Base-by-base conservation (phyloP, 2,329 filamentous ascomycete species). In the Pseudocercospora ulei region DNA sequence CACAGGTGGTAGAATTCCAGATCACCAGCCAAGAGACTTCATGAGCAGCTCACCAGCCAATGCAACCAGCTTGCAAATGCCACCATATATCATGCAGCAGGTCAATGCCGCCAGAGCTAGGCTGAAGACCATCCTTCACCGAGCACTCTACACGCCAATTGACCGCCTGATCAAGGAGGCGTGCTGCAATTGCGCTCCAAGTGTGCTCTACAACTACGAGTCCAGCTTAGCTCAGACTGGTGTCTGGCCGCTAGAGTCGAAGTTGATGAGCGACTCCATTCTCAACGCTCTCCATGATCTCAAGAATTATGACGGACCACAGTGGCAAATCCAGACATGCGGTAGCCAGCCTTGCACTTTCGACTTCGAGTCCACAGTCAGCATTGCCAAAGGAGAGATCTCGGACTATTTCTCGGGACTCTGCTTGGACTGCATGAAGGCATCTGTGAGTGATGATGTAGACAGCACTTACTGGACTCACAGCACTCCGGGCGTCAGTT, bases 361-460 rank as follows among this genome's bases (percentile, higher is more conserved):
- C 25, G 23, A 43, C n/a, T 44, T 46, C 22, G 19, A 22, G 7
- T 11, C 25, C n/a, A 24, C 31, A 5, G 44, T 49, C 3, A 13
- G 9, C 5, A 34, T 13, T 1, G 41, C 38, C 9, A 19, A 35
- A 31, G 9, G n/a, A 1, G 18, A 47, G 17, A 36, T 39, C 5
- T 35, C 28, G 5, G 11, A 19, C 6, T 43, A 48, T 35, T 61
- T 61, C 33, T 43, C 60, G 8, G 58, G 58, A 3, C 25, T 60
- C 14, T 61, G 58, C 22, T 35, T 61, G 3, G 45, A 59, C 17
- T 59, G 58, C 41, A 58, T 57, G 52, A 38, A 52, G 17, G 23
- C 29, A 3, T 49, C 43, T 17, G 43, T 41, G 20, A 28, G 38
- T 41, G 5, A 44, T 33, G 41, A 42, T 35, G 9, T 30, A 1